phyloP scores from a whole-genome alignment of 192 early-diverging fungal genomes.

The Podila clonocystis region DNA sequence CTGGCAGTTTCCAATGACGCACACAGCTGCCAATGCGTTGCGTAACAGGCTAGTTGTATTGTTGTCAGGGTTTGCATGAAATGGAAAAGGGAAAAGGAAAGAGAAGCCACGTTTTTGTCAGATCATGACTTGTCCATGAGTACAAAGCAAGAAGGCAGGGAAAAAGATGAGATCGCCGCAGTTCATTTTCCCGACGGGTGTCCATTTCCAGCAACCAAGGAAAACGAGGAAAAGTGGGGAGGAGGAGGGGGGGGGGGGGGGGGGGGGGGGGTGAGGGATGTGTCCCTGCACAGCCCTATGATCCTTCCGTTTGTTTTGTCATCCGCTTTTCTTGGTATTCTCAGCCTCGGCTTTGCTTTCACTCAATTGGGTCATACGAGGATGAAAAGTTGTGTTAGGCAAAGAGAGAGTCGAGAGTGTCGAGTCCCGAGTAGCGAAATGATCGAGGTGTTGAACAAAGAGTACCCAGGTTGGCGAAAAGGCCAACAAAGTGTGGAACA shows the following conservation, averaged over 20 bases:
- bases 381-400: not conserved
- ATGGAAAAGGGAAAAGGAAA: not conserved
- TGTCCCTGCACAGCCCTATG: not conserved
- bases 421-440: not conserved
- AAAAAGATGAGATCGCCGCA: slow-evolving; percentile 3
- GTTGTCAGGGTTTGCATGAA: no score
- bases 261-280: not conserved
- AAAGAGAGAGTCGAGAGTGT: not conserved
- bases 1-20: slow-evolving; percentile 45
- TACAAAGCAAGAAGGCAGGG: not conserved
- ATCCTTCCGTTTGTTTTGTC: not conserved
- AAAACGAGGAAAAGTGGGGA: not conserved
- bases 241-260: not conserved
- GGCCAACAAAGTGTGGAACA: not conserved
- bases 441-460: not conserved
- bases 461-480: not conserved
- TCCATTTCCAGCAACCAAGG: no score
- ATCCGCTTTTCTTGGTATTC: not conserved
- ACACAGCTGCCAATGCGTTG: slow-evolving; percentile 51
- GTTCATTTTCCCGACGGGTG: not conserved
- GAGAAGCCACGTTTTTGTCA: not conserved
- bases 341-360: no score
- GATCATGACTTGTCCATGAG: not conserved
- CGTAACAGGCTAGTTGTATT: slow-evolving; percentile 34
- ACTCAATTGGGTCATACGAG: no score